phyloP scores from a whole-genome alignment of 2,329 filamentous ascomycete species.

The Corinectria fuckeliana region DNA sequence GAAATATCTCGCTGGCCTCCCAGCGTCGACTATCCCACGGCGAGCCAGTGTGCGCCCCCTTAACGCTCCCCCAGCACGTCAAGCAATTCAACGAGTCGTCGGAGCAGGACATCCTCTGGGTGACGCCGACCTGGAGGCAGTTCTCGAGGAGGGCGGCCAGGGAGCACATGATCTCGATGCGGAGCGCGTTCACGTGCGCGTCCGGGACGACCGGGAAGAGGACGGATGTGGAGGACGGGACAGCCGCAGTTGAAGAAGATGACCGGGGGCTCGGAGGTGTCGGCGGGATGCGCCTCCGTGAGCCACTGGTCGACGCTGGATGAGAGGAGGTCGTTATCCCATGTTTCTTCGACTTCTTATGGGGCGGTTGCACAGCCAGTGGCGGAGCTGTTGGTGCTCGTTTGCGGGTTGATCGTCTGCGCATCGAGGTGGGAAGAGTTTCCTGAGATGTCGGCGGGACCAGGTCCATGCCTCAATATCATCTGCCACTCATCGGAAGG shows the following conservation, averaged over 20 bases:
- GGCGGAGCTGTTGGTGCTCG: background rate
- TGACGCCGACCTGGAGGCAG: conserved; percentile 36
- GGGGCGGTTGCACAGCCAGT: background rate
- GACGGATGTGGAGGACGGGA: conserved; percentile 32
- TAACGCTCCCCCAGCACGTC: conserved; percentile 38
- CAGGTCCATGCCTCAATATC: background rate
- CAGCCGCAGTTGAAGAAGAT: conserved; percentile 37
- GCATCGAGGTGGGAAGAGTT: background rate
- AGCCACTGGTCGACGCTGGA: conserved; percentile 28
- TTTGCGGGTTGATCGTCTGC: conserved; percentile 29
- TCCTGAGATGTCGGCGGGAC: background rate
- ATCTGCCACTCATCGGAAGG: background rate
- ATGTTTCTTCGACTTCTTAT: background rate
- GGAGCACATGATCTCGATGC: conserved; percentile 37
- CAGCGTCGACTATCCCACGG: conserved; percentile 41
- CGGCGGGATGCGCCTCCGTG: conserved; percentile 3
- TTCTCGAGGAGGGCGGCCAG: conserved; percentile 35
- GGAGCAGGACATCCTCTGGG: conserved; percentile 33
- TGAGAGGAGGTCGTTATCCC: conserved; percentile 10
- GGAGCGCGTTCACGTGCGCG: conserved; percentile 34
- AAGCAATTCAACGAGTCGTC: conserved; percentile 39
- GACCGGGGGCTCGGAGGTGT: conserved; percentile 6
- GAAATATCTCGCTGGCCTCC: conserved; percentile 39
- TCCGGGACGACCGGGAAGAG: conserved; percentile 35
- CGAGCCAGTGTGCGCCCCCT: conserved; percentile 34